These are phyloP conservation scores for Naganishia liquefaciens DNA, from an alignment of 1,284 basidiomycete species.

Conservation along the genomic window DNA sequence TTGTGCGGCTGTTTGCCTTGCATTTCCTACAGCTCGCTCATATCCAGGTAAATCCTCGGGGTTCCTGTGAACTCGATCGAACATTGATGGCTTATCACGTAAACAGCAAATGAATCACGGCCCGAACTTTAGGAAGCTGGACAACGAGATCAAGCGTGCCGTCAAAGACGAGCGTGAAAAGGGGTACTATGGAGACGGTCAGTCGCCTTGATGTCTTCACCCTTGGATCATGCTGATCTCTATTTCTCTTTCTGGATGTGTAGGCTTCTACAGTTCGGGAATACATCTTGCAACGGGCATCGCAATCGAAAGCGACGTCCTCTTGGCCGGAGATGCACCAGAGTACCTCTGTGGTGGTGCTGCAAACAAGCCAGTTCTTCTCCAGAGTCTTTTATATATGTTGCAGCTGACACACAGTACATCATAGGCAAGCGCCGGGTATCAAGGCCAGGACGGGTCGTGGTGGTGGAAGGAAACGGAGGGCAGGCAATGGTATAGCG, in stretches of 20 bases:
- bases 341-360: conserved; percentile 33
- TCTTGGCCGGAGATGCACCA: conserved; percentile 24
- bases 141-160: conserved; percentile 48
- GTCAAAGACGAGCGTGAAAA: conserved; percentile 44
- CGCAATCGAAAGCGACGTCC: conserved; percentile 6
- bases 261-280: conserved; percentile 33
- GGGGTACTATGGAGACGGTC: conserved; percentile 53
- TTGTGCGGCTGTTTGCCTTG: not conserved
- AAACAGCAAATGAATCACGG: conserved; percentile 54
- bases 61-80: not conserved
- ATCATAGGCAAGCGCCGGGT: conserved; percentile 25
- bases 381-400: not conserved
- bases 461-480: conserved; percentile 12
- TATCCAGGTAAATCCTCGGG: conserved; percentile 41
- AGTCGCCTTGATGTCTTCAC: conserved; percentile 13
- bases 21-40: conserved; percentile 47
- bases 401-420: not conserved
- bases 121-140: conserved; percentile 50
- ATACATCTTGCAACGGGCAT: conserved; percentile 22
- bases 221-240: not conserved
- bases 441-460: conserved; percentile 17
- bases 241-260: too few relatives aligned
- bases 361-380: conserved; percentile 8
- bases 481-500: conserved; percentile 1
- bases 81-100: not conserved